Conservation (phyloP, 2,329 filamentous ascomycete species). For the Byssoonygena ceratinophila region DNA sequence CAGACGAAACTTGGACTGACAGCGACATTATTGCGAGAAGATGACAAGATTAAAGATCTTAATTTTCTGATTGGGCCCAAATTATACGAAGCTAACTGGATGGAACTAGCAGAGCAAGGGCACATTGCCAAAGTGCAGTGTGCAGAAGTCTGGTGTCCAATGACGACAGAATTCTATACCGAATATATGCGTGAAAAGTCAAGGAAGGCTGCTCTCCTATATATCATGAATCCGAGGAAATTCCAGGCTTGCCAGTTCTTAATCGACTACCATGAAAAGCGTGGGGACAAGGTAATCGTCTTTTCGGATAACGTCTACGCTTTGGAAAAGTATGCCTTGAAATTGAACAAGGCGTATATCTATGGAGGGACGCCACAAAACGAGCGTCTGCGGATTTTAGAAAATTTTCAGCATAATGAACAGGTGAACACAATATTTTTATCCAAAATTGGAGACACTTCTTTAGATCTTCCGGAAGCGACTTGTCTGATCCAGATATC, state of each 20-base stretch:
- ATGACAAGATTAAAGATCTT: conserved; percentile 94
- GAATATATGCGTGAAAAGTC: conserved; percentile 71
- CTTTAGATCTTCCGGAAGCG: conserved; percentile 90
- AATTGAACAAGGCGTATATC: conserved; percentile 78
- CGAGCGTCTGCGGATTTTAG: conserved; percentile 75
- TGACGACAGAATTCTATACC: conserved; percentile 96
- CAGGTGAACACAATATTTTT: conserved; percentile 86
- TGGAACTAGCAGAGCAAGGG: conserved; percentile 92
- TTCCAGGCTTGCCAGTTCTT: conserved; percentile 95
- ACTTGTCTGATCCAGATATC: conserved; percentile 97
- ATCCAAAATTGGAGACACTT: conserved; percentile 96
- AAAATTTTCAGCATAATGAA: conserved; percentile 91
- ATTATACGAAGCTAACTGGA: conserved; percentile 97
- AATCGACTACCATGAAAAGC: conserved; percentile 92
- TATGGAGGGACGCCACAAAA: conserved; percentile 77
- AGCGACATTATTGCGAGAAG: conserved; percentile 85
- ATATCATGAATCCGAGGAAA: conserved; percentile 96
- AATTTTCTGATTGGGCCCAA: conserved; percentile 98
- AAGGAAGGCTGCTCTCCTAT: conserved; percentile 59
- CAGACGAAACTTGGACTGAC: conserved; percentile 93
- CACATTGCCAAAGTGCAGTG: conserved; percentile 97
- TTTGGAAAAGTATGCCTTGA: conserved; percentile 70
- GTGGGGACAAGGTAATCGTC: conserved; percentile 95
- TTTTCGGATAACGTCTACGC: conserved; percentile 98
- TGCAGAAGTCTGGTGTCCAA: conserved; percentile 97